A percentile compares a stretch with the other conserved stretches of the same genome.
These are phyloP conservation scores for Hemisphaericaspora xylanilytica DNA, from an alignment of 1,139 yeast genomes.

Conservation along the genomic window DNA sequence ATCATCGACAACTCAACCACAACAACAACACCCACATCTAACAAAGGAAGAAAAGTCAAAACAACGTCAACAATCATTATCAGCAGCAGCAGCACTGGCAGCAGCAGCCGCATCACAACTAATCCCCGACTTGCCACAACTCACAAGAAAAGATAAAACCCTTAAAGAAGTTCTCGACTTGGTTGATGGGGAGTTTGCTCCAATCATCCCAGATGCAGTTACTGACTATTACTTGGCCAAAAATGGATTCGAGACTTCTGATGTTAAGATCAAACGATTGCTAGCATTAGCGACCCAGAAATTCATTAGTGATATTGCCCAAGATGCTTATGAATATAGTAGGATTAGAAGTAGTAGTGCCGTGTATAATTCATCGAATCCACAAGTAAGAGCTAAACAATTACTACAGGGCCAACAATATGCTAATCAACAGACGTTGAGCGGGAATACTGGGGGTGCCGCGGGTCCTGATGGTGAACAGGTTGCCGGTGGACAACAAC, in stretches of 20 bases:
- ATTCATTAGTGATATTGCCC: conserved; percentile 89
- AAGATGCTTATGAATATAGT: conserved; percentile 94
- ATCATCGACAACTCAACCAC: conserved; percentile 2
- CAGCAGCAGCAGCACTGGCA: conserved; percentile 11
- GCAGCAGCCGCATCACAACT: conserved; percentile 13
- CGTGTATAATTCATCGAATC: conserved; percentile 79
- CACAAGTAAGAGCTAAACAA: conserved; percentile 82
- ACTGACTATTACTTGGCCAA: conserved; percentile 88
- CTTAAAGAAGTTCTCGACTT: conserved; percentile 79
- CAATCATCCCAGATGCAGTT: conserved; percentile 97
- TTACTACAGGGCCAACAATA: conserved; percentile 66
- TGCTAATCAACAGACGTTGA: conserved; percentile 46
- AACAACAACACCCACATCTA: conserved; percentile 6
- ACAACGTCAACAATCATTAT: conserved; percentile 11
- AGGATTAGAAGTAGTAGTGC: conserved; percentile 83
- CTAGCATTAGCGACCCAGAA: conserved; percentile 95
- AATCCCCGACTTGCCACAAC: conserved; percentile 61
- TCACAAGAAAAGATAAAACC: conserved; percentile 82
- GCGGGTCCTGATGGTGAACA: conserved; percentile 40
- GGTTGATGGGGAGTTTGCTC: conserved; percentile 89
- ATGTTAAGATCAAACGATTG: conserved; percentile 75
- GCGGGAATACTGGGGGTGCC: conserved; percentile 38
- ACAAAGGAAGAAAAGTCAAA: conserved; percentile 12
- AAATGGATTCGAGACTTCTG: conserved; percentile 84
- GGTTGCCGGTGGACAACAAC: conserved; percentile 13